These are phyloP conservation scores for Yarrowia sp. DNA, from an alignment of 805 yeast genomes.

Conservation along the genomic window DNA sequence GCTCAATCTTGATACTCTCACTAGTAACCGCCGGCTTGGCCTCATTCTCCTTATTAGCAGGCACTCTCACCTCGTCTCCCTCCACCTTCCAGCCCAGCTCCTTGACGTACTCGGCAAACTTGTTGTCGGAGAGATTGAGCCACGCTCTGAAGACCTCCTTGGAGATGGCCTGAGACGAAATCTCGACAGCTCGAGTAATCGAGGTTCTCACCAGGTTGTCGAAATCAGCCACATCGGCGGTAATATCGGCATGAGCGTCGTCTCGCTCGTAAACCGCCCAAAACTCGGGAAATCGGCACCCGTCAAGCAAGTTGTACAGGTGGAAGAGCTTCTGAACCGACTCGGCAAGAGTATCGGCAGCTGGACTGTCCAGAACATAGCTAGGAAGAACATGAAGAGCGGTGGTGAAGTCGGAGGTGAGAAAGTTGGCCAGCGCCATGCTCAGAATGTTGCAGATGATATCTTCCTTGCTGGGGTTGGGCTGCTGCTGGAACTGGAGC, in stretches of 20 bases:
- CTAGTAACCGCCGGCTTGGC: slow-evolving; percentile 35
- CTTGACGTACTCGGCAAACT: slow-evolving; percentile 36
- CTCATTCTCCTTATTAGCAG: slow-evolving; percentile 36
- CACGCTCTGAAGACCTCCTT: slow-evolving; percentile 36
- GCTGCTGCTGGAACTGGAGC: slow-evolving; percentile 42
- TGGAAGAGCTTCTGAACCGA: slow-evolving; percentile 36
- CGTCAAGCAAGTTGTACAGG: slow-evolving; percentile 37
- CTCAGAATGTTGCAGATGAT: slow-evolving; percentile 43
- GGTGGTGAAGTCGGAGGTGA: slow-evolving; percentile 45
- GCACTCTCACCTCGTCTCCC: slow-evolving; percentile 34
- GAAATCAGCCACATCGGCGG: slow-evolving; percentile 40
- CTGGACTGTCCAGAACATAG: slow-evolving; percentile 36
- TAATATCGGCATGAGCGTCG: slow-evolving; percentile 39
- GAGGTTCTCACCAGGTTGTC: slow-evolving; percentile 38
- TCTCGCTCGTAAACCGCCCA: slow-evolving; percentile 38
- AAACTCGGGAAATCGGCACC: slow-evolving; percentile 38
- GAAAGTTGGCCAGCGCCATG: slow-evolving; percentile 45
- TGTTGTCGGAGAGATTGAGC: slow-evolving; percentile 35
- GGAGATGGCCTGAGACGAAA: slow-evolving; percentile 35
- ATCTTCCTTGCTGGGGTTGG: slow-evolving; percentile 41
- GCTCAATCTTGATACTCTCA: slow-evolving; percentile 37
- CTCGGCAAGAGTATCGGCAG: slow-evolving; percentile 34
- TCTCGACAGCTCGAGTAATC: slow-evolving; percentile 37
- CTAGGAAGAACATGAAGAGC: slow-evolving; percentile 49
- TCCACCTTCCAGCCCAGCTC: slow-evolving; percentile 36